These are phyloP conservation scores for Hebeloma cylindrosporum DNA, from an alignment of 768 basidiomycete species.

Conservation along the genomic window DNA sequence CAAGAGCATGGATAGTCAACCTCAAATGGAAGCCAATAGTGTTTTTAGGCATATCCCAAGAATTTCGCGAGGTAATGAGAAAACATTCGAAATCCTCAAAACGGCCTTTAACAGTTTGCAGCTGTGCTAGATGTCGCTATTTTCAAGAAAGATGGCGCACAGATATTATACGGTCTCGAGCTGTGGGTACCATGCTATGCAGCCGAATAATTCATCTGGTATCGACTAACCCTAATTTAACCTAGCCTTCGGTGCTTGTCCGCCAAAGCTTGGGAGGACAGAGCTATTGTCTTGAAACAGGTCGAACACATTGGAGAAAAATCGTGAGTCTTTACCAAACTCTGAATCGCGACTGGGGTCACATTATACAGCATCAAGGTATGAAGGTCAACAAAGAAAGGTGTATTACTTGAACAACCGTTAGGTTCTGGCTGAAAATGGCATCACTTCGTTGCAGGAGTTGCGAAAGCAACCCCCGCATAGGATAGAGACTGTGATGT, in stretches of 20 bases:
- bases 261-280: slow-evolving; percentile 91
- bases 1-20: slow-evolving; percentile 69
- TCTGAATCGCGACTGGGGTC: not conserved
- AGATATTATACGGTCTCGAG: slow-evolving; percentile 74
- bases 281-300: slow-evolving; percentile 81
- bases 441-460: slow-evolving; percentile 60
- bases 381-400: slow-evolving; percentile 32
- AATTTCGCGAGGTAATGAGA: slow-evolving; percentile 64
- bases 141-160: slow-evolving; percentile 60
- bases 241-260: slow-evolving; percentile 69
- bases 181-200: slow-evolving; percentile 58
- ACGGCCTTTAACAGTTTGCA: slow-evolving; percentile 28
- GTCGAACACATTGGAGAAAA: slow-evolving; percentile 91
- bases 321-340: slow-evolving; percentile 53
- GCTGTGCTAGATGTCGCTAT: slow-evolving; percentile 80
- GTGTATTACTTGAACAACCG: not conserved
- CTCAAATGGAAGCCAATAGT: slow-evolving; percentile 63
- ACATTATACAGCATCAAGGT: slow-evolving; percentile 15
- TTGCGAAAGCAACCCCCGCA: slow-evolving; percentile 57
- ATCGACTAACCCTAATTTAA: not conserved
- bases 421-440: slow-evolving; percentile 74
- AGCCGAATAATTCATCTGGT: not conserved
- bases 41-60: slow-evolving; percentile 78
- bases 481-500: slow-evolving; percentile 60
- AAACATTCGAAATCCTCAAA: not conserved